Percentiles rank a stretch among this genome's conserved stretches.
Conservation (phyloP, 352 stramenopile species). For the Globisporangium viniferum region DNA sequence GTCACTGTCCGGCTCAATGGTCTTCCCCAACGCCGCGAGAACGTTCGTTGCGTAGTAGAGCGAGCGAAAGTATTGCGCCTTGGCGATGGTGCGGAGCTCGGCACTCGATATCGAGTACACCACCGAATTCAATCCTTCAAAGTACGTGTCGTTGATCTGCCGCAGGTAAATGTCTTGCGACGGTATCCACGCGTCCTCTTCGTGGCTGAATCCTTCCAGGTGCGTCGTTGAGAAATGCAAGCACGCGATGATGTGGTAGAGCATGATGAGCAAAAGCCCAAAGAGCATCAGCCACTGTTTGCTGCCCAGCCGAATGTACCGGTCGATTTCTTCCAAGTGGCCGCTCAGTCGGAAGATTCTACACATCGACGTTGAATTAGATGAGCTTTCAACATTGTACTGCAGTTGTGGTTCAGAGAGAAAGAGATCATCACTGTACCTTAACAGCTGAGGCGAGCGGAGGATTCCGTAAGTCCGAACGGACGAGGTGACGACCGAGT, state of each 20-base stretch:
- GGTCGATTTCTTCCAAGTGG: constrained; percentile 29
- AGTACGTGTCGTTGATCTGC: constrained; percentile 3
- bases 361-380: not conserved
- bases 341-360: constrained; percentile 19
- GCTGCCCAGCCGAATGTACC: constrained; percentile 37
- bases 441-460: constrained; percentile 35
- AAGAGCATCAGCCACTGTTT: constrained; percentile 39
- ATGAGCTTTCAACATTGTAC: too few species aligned
- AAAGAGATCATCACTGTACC: constrained; percentile 7
- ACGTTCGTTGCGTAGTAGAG: constrained; percentile 30
- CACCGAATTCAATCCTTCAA: constrained; percentile 9
- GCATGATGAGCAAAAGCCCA: constrained; percentile 34
- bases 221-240: constrained; percentile 32
- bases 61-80: constrained; percentile 28
- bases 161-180: constrained; percentile 28
- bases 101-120: constrained; percentile 7
- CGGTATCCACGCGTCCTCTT: constrained; percentile 26
- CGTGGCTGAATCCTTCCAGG: constrained; percentile 23
- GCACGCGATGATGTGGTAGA: constrained; percentile 50
- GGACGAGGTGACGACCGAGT: constrained; percentile 16
- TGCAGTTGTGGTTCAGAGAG: not conserved
- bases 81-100: constrained; percentile 14
- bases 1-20: constrained; percentile 29
- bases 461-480: constrained; percentile 20
- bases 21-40: constrained; percentile 25